These are phyloP conservation scores for Nakazawaea ernobii DNA, from an alignment of 805 yeast genomes.

Conservation along the genomic window DNA sequence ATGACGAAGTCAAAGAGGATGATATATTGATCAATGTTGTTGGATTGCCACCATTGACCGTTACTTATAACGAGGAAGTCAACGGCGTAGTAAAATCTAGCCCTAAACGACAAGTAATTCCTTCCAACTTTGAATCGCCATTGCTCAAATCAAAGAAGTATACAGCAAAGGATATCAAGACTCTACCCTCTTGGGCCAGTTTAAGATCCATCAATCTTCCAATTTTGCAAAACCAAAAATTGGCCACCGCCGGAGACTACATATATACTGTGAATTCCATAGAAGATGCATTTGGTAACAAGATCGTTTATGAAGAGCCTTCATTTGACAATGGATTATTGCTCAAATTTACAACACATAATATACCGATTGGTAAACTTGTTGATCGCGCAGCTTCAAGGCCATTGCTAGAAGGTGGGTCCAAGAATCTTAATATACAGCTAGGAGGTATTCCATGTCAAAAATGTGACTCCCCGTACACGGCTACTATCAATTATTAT, in stretches of 20 bases:
- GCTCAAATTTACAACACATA: conserved; percentile 46
- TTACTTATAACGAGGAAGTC: conserved; percentile 46
- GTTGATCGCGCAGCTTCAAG: conserved; percentile 26
- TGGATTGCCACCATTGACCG: conserved; percentile 77
- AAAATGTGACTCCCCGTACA: conserved; percentile 42
- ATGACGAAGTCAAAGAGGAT: conserved; percentile 35
- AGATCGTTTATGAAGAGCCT: conserved; percentile 35
- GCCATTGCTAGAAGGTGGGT: conserved; percentile 25
- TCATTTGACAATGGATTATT: conserved; percentile 30
- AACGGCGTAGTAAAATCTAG: conserved; percentile 26
- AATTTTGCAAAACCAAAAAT: conserved; percentile 17
- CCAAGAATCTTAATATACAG: conserved; percentile 26
- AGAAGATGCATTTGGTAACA: conserved; percentile 64
- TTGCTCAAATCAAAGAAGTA: conserved; percentile 23
- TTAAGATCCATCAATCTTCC: conserved; percentile 22
- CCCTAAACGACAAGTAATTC: conserved; percentile 32
- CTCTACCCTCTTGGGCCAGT: conserved; percentile 30
- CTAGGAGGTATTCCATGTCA: conserved; percentile 18
- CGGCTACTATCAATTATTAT: conserved; percentile 27
- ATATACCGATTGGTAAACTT: conserved; percentile 46
- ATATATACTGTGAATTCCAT: conserved; percentile 52
- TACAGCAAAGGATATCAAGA: conserved; percentile 28
- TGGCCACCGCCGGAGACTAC: conserved; percentile 42
- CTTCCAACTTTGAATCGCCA: conserved; percentile 39
- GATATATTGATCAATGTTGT: conserved; percentile 41